Percentiles rank a stretch among this genome's conserved stretches.
These are phyloP conservation scores for Groenewaldozyma tartarivorans DNA, from an alignment of 805 yeast genomes.

Conservation along the genomic window DNA sequence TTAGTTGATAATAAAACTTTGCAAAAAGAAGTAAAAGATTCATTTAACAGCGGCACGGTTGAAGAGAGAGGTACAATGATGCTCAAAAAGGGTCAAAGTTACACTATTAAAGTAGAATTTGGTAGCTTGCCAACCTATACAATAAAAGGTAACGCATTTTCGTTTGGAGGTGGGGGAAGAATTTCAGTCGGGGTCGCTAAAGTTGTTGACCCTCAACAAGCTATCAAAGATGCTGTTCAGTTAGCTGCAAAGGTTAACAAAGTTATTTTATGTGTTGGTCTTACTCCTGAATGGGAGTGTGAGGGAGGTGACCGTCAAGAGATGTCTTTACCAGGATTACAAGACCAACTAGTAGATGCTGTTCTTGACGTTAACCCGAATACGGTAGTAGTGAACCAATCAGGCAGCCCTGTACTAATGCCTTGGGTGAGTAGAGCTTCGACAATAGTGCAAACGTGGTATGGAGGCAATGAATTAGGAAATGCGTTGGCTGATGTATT, in stretches of 20 bases:
- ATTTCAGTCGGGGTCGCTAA: conserved; percentile 5
- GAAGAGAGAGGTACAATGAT: conserved; percentile 34
- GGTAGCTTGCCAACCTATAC: conserved; percentile 26
- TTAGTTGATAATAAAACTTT: conserved; percentile 47
- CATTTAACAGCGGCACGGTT: conserved; percentile 44
- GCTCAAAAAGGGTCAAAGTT: conserved; percentile 37
- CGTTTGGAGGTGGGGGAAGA: conserved; percentile 9
- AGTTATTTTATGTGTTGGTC: conserved; percentile 42
- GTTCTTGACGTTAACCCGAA: conserved; percentile 39
- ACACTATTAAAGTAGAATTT: conserved; percentile 37
- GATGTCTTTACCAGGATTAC: conserved; percentile 41
- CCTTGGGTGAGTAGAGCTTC: conserved; percentile 40
- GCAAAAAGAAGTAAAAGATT: conserved; percentile 40
- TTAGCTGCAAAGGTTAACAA: conserved; percentile 33
- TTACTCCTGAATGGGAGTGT: conserved; percentile 45
- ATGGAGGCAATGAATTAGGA: conserved; percentile 48
- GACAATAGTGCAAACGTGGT: conserved; percentile 43
- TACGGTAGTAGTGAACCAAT: conserved; percentile 43
- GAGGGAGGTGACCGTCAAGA: conserved; percentile 47
- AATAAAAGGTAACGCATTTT: background rate
- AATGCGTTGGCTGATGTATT: conserved; percentile 49
- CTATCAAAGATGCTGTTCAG: conserved; percentile 29
- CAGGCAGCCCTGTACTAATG: conserved; percentile 52
- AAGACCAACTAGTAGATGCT: conserved; percentile 35
- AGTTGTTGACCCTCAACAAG: conserved; percentile 22